A percentile compares a stretch with the other conserved stretches of the same genome.
Evolutionary conservation across 2,329 filamentous ascomycete genomes (phyloP).

Genomic region (Exophiala viscosa): DNA sequence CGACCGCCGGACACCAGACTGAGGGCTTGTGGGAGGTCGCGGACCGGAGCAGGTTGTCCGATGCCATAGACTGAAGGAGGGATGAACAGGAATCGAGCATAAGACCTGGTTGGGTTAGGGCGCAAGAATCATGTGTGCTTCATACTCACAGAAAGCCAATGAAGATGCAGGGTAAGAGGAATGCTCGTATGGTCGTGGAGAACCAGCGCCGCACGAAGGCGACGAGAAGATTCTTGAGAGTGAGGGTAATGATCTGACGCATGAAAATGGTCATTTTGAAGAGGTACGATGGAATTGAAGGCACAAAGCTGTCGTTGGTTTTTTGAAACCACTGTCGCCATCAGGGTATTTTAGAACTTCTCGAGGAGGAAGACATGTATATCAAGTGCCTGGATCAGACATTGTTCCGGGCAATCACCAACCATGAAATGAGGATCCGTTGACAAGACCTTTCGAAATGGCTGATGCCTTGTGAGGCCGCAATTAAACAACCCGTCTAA

Average conservation of each 20-base stretch:
- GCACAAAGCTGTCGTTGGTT: too few relatives aligned
- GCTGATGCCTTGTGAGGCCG: too few relatives aligned
- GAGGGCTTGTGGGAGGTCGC: conserved; percentile 63
- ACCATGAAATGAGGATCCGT: too few relatives aligned
- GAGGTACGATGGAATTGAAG: neutral
- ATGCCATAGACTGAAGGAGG: conserved; percentile 74
- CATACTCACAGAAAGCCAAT: conserved; percentile 40
- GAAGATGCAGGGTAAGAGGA: conserved; percentile 55
- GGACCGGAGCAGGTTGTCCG: conserved; percentile 58
- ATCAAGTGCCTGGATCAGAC: too few relatives aligned
- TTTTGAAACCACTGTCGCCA: too few relatives aligned
- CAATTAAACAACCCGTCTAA: too few relatives aligned
- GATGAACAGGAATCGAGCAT: conserved; percentile 78
- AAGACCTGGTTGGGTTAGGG: conserved; percentile 51
- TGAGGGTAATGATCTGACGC: conserved; percentile 55
- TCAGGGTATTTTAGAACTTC: too few relatives aligned
- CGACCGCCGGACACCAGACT: conserved; percentile 55
- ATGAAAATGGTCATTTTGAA: conserved; percentile 37
- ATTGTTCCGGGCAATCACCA: too few relatives aligned
- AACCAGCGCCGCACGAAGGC: conserved; percentile 53
- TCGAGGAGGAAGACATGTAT: too few relatives aligned
- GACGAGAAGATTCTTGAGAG: conserved; percentile 55
- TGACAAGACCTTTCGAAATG: too few relatives aligned
- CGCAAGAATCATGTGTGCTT: neutral
- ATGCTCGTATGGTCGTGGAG: conserved; percentile 53